These are phyloP conservation scores for Daucus carota DNA, from an alignment of 129 eudicot genomes.

Conservation along the genomic window DNA sequence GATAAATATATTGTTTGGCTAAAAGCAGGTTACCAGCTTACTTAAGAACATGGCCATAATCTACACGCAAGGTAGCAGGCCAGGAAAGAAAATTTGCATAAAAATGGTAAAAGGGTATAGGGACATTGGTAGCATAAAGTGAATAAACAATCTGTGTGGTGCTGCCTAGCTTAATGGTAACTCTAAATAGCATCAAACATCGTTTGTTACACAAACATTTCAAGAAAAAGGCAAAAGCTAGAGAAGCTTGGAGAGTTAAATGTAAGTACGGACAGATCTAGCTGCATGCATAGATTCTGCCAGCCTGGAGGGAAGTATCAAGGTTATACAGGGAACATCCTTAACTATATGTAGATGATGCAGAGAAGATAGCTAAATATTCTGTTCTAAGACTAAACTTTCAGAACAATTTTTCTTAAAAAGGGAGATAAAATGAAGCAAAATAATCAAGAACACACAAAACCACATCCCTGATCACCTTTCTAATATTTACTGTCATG, in stretches of 20 bases:
- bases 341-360: conserved; percentile 2
- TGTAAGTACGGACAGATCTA: neutral
- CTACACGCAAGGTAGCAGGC: neutral
- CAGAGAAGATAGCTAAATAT: conserved; percentile 60
- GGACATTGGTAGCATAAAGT: neutral
- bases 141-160: neutral
- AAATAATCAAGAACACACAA: neutral
- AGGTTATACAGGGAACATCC: neutral
- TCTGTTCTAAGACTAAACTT: conserved; percentile 22
- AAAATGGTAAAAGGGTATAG: neutral
- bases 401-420: neutral
- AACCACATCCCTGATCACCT: conserved; percentile 1
- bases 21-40: no score
- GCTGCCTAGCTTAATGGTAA: neutral
- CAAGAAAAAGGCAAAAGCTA: neutral
- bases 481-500: conserved; percentile 19
- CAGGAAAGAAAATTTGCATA: neutral
- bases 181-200: neutral
- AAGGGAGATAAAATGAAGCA: neutral
- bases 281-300: neutral
- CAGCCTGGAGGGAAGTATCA: neutral
- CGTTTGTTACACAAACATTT: neutral
- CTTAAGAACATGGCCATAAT: neutral
- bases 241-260: neutral
- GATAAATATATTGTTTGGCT: no score